phyloP scores from a whole-genome alignment of 1,139 yeast species.

The Sugiyamaella xylanicola region DNA sequence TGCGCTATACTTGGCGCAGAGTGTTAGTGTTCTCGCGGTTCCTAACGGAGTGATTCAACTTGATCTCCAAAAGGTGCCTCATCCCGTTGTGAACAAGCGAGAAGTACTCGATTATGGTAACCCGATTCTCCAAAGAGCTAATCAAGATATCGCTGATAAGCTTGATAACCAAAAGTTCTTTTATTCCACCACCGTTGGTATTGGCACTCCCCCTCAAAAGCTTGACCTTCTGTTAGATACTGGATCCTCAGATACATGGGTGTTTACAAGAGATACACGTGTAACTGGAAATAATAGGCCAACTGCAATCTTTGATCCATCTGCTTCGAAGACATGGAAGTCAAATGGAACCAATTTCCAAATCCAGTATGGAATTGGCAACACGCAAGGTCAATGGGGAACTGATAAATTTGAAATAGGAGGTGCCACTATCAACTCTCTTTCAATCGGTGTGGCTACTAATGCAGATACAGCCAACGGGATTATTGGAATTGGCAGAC shows the following conservation, averaged over 20 bases:
- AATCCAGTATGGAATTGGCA: conserved; percentile 38
- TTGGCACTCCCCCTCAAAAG: conserved; percentile 39
- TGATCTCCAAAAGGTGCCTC: conserved; percentile 31
- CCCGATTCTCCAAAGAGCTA: conserved; percentile 25
- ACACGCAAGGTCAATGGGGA: conserved; percentile 51
- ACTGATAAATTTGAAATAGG: conserved; percentile 50
- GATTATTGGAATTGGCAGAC: conserved; percentile 57
- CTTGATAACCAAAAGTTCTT: conserved; percentile 42
- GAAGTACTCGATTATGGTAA: conserved; percentile 25
- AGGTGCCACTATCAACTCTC: conserved; percentile 43
- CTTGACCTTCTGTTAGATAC: conserved; percentile 53
- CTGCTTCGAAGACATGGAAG: conserved; percentile 30
- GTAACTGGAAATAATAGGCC: conserved; percentile 31
- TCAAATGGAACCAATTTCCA: conserved; percentile 30
- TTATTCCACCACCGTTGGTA: conserved; percentile 39
- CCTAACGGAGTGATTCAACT: conserved; percentile 35
- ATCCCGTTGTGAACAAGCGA: conserved; percentile 28
- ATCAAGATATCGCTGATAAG: conserved; percentile 35
- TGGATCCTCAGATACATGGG: conserved; percentile 74
- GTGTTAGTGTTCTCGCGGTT: conserved; percentile 13
- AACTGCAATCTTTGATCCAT: conserved; percentile 44
- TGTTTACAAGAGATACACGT: conserved; percentile 42
- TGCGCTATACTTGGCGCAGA: neutral
- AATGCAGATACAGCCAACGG: conserved; percentile 50
- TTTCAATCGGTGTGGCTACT: conserved; percentile 54